Base-by-base conservation (phyloP, 371 early-diverging fungal species). In the Homolaphlyctis polyrhiza region DNA sequence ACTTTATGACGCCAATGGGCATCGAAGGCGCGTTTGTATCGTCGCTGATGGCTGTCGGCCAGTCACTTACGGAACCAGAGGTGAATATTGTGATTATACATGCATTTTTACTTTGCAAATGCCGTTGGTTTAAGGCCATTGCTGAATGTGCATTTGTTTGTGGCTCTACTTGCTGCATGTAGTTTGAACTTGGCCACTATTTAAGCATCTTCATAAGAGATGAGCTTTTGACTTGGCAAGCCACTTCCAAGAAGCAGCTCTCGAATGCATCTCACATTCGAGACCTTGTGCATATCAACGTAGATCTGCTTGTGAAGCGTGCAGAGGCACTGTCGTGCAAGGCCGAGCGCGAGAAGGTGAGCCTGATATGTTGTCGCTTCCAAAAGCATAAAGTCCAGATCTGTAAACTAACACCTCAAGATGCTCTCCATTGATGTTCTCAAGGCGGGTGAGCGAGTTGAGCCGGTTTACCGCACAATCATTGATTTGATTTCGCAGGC, bases 1-100 rank as follows among this genome's bases (percentile, higher is more conserved):
- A 88, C 47, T 95, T 95, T 71, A 89, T 98, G 48, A 92, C 92
- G 0, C 89, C 92, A 25, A 85, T 90, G 29, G 97, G 97, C 0
- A 80, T 97, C 8, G 97, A 96, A 61, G 98, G 98, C 0, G 78
- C 91, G 1, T 94, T 97, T 60, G 85, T 89, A 21, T 84, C 86
- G 50, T 85, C 87, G 27, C 60, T 95, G 28, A 86, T 94, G 83
- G 87, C 92, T 25, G 86, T 92, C 14, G 91, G 88, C 0, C 83
- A 88, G 27, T 83, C 89, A 27, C 67, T 95, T 59, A 85, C 89
- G 0, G 91, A 90, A 58, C 89, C 89, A 48, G 90, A 79, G 68
- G 78, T 78, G 63, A 45, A 11, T 51, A 14, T 51, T 51, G 52
- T 6, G 11, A 51, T 51, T n/a, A 39, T 39, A 18, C 11, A 8